Conservation (phyloP, 495 filamentous ascomycete species). For the Gamarada debralockiae region DNA sequence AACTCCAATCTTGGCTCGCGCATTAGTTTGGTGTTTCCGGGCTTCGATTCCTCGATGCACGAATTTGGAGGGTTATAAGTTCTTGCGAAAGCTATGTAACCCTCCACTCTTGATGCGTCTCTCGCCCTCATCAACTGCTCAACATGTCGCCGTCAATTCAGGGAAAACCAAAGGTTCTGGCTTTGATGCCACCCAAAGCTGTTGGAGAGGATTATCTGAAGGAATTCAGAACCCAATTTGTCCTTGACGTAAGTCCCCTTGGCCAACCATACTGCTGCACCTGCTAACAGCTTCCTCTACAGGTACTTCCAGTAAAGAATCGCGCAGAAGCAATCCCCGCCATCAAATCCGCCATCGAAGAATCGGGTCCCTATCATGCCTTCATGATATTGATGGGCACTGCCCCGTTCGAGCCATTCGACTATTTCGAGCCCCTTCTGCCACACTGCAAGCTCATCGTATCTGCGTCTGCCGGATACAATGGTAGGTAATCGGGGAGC, state of each 20-base stretch:
- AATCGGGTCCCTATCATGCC: slow-evolving; percentile 30
- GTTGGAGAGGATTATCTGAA: slow-evolving; percentile 1
- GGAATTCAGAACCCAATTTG: slow-evolving; percentile 1
- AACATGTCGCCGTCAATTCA: not conserved
- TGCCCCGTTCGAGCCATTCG: slow-evolving; percentile 36
- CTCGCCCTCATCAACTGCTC: not conserved
- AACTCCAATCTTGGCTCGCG: no score
- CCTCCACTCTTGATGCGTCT: no score
- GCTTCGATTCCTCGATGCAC: no score
- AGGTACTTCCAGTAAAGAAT: slow-evolving; percentile 3
- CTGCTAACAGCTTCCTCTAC: not conserved
- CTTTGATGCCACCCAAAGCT: slow-evolving; percentile 5
- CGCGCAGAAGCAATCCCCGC: slow-evolving; percentile 6
- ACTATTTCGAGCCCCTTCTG: slow-evolving; percentile 27
- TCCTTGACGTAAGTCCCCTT: slow-evolving; percentile 7
- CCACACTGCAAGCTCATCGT: slow-evolving; percentile 31
- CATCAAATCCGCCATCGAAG: not conserved
- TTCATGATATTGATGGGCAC: slow-evolving; percentile 39
- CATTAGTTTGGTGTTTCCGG: no score
- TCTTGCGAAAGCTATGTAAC: no score
- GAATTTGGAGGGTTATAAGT: no score
- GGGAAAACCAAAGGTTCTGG: slow-evolving; percentile 2
- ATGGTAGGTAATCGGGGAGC: no score
- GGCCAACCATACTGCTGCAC: not conserved
- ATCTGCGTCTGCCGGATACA: slow-evolving; percentile 35